Conservation (phyloP, 306 rosid species). For the Spatholobus suberectus region DNA sequence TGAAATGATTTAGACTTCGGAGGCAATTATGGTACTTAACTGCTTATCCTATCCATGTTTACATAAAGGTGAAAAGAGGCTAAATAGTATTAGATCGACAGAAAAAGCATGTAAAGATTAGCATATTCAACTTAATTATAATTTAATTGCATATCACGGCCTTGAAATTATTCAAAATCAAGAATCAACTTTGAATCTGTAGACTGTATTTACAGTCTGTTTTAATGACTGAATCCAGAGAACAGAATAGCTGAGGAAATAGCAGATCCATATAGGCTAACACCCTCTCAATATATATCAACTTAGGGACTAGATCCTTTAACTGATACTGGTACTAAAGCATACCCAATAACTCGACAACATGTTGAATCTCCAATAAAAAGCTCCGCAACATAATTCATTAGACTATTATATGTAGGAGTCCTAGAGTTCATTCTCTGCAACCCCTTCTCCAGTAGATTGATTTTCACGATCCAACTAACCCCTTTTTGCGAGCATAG, state of each 20-base stretch:
- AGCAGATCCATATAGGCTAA: not conserved
- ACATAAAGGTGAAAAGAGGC: not conserved
- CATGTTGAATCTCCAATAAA: not conserved
- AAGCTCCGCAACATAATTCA: constrained; percentile 12
- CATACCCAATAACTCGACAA: constrained; percentile 11
- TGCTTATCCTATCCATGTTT: not conserved
- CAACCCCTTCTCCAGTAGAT: constrained; percentile 23
- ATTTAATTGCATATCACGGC: constrained; percentile 13
- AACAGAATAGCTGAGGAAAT: constrained; percentile 4
- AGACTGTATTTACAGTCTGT: constrained; percentile 21
- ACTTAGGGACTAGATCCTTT: not conserved
- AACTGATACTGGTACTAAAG: not conserved
- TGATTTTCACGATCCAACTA: constrained; percentile 70
- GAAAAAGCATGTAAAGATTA: not conserved
- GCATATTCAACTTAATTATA: not conserved
- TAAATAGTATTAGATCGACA: not conserved
- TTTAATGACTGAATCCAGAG: constrained; percentile 14
- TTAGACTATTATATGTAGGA: not conserved
- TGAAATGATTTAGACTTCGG: not conserved
- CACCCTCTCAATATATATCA: not conserved
- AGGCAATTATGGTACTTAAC: too few species aligned
- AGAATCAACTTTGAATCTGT: constrained; percentile 18
- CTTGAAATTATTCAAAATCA: constrained; percentile 13
- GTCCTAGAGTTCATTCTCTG: constrained; percentile 21
- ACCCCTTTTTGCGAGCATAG: constrained; percentile 78